Evolutionary conservation across 148 eudicot genomes (phyloP), one percentile per base, ranked within the genome.

Genomic region (Cornus controversa): DNA sequence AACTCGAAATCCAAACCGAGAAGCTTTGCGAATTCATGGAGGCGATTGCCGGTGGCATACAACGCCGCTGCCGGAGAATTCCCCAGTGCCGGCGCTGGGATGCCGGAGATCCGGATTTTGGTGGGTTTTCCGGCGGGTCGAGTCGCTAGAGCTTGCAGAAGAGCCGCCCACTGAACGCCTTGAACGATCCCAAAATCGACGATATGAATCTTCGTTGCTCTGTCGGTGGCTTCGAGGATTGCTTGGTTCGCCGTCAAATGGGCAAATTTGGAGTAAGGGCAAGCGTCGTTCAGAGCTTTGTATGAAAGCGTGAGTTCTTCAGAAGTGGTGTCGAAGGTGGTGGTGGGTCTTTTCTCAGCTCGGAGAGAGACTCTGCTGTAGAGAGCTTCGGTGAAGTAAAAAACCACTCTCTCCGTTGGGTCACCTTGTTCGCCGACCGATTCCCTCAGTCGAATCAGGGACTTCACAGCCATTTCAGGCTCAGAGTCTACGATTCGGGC

Each of bases 221-320:
- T 80, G 8, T 85, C 85, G 0, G 96, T 89, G 24, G 98, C 90
- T 90, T 95, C 98, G 5, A 95, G 91, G 34, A 95, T 95, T 16
- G 99, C 93, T 78, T 95, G 99, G 70, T 95, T 95, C 0, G 98
- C 98, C 0, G 99, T 95, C 78, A 95, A 79, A 63, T 95, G 98
- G 11, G 98, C 90, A 69, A 95, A 95, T 71, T 93, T 93, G 10
- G 90, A 91, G 57, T 87, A 91, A 0, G 99, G 99, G 54, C 96
- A 91, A 53, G 97, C 98, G 70, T 95, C 99, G 87, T 95, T 93
- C 22, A 95, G 42, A 28, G 89, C 89, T 62, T 95, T 95, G 86
- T 95, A 95, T 0, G 91, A 83, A 23, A 89, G 73, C 2, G 87
- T 87, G 68, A 84, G 83, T 82, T 93, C 98, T 66, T 86, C 97